Conservation (phyloP, 495 filamentous ascomycete species). For the Jackrogersella minutella region DNA sequence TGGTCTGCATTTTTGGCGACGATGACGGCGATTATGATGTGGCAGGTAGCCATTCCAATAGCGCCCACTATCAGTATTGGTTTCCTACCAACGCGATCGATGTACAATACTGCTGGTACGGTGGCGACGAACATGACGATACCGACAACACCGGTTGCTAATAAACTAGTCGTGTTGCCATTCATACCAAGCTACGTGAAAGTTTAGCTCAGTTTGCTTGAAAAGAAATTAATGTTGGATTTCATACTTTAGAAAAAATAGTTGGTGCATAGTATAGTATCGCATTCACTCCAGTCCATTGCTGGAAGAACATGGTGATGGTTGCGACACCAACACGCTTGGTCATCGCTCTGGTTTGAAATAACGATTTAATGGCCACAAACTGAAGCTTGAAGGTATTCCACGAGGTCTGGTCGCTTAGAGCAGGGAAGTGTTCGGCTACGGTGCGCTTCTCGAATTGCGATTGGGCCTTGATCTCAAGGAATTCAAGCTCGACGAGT, state of each 20-base stretch:
- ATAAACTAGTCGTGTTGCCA: slow-evolving; percentile 69
- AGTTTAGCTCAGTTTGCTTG: too few species aligned
- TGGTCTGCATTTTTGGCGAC: slow-evolving; percentile 68
- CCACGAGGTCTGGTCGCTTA: slow-evolving; percentile 66
- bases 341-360: slow-evolving; percentile 77
- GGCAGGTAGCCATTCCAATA: slow-evolving; percentile 67
- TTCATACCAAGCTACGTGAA: slow-evolving; percentile 73
- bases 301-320: slow-evolving; percentile 78
- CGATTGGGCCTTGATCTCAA: slow-evolving; percentile 83
- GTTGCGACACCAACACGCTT: slow-evolving; percentile 73
- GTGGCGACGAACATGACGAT: slow-evolving; percentile 77
- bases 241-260: too few species aligned
- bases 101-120: slow-evolving; percentile 72
- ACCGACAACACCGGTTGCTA: slow-evolving; percentile 82
- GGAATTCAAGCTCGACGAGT: slow-evolving; percentile 75
- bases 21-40: slow-evolving; percentile 78
- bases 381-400: slow-evolving; percentile 75
- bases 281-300: slow-evolving; percentile 79
- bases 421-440: slow-evolving; percentile 72
- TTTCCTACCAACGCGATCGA: slow-evolving; percentile 67
- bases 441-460: slow-evolving; percentile 80
- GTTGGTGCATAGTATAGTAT: slow-evolving; percentile 76
- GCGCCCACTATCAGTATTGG: slow-evolving; percentile 64
- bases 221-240: too few species aligned
- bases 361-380: slow-evolving; percentile 74